A percentile compares a stretch with the other conserved stretches of the same genome.
Conservation (phyloP, 129 eudicot species). For the Daucus carota region DH1_v3.0 NC_030388.2:25981501-25982000, state of each 20-base stretch:
- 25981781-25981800: not conserved
- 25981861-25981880: slow-evolving; percentile 53
- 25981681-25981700: slow-evolving; percentile 64
- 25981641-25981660: slow-evolving; percentile 36
- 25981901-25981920: slow-evolving; percentile 84
- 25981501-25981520: slow-evolving; percentile 42
- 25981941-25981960: slow-evolving; percentile 58
- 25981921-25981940: slow-evolving; percentile 59
- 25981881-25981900: slow-evolving; percentile 84
- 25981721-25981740: slow-evolving; percentile 65
- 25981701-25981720: slow-evolving; percentile 81
- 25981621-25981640: slow-evolving; percentile 32
- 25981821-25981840: not conserved
- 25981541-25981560: not conserved
- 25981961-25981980: slow-evolving; percentile 90
- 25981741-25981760: slow-evolving; percentile 33
- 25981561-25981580: not conserved
- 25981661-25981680: slow-evolving; percentile 41
- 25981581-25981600: slow-evolving; percentile 23
- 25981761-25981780: not conserved
- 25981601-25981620: slow-evolving; percentile 34
- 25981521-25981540: not conserved
- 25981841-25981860: slow-evolving; percentile 77
- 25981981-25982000: slow-evolving; percentile 72
- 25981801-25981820: not conserved